Percentiles rank a stretch among this genome's conserved stretches.
Evolutionary conservation across 495 filamentous ascomycete genomes (phyloP).

Genomic region (Aspergillus ellipticus): DNA sequence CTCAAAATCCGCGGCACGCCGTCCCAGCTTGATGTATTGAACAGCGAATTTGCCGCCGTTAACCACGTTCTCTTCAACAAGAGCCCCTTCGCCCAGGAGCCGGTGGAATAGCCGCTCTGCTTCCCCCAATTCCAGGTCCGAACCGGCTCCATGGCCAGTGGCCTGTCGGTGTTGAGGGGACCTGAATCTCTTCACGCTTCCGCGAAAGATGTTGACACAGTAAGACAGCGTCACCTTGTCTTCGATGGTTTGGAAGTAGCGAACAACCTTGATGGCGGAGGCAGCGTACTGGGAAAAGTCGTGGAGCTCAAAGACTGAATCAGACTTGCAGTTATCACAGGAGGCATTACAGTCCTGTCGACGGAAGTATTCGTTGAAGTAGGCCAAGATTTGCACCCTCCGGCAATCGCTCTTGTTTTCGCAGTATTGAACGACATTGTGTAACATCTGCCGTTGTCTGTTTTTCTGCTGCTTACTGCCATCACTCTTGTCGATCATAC

Average conservation of each 20-base stretch:
- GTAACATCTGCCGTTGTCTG: slow-evolving; percentile 78
- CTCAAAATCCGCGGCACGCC: slow-evolving; percentile 49
- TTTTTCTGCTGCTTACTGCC: slow-evolving; percentile 72
- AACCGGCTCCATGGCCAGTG: slow-evolving; percentile 52
- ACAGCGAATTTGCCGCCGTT: slow-evolving; percentile 57
- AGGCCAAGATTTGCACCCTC: slow-evolving; percentile 79
- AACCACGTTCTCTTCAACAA: slow-evolving; percentile 55
- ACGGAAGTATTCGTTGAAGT: slow-evolving; percentile 84
- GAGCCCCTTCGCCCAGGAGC: slow-evolving; percentile 58
- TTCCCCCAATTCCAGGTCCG: slow-evolving; percentile 53
- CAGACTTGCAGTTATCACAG: slow-evolving; percentile 86
- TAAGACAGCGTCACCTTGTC: slow-evolving; percentile 51
- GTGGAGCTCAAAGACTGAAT: slow-evolving; percentile 57
- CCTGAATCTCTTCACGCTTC: slow-evolving; percentile 49
- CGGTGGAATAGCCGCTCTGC: slow-evolving; percentile 63
- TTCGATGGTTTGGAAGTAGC: slow-evolving; percentile 43
- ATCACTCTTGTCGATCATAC: slow-evolving; percentile 78
- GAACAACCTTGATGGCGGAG: slow-evolving; percentile 63
- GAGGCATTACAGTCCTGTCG: slow-evolving; percentile 62
- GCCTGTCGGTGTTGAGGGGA: slow-evolving; percentile 43
- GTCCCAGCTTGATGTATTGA: slow-evolving; percentile 58
- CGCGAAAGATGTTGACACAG: slow-evolving; percentile 59
- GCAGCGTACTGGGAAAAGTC: slow-evolving; percentile 76
- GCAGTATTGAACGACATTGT: slow-evolving; percentile 78
- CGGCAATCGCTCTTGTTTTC: slow-evolving; percentile 84